A percentile compares a stretch with the other conserved stretches of the same genome.
phyloP scores from a whole-genome alignment of 1,284 basidiomycete genomes.

The Amylostereum areolatum region DNA sequence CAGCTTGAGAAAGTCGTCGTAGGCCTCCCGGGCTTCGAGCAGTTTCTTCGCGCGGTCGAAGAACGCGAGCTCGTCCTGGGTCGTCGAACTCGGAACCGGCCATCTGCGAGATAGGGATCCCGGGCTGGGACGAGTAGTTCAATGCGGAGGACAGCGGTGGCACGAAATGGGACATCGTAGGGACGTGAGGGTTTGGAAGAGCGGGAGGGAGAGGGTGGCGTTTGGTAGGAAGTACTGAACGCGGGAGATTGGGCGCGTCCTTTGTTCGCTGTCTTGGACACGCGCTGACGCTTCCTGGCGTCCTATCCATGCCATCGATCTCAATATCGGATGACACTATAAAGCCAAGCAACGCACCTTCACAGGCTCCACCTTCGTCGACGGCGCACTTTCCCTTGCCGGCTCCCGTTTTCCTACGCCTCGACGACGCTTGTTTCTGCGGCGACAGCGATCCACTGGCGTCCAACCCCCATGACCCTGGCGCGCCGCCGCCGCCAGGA shows the following conservation, averaged over 20 bases:
- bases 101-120: conserved; percentile 7
- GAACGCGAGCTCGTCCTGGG: conserved; percentile 87
- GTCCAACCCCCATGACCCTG: too few relatives aligned
- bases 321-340: neutral
- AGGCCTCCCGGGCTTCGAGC: conserved; percentile 68
- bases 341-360: conserved; percentile 8
- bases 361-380: conserved; percentile 7
- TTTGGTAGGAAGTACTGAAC: conserved; percentile 10
- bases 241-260: conserved; percentile 13
- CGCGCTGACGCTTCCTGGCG: conserved; percentile 13
- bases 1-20: conserved; percentile 82
- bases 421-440: neutral
- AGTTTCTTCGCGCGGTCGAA: conserved; percentile 87
- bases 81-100: conserved; percentile 37
- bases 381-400: conserved; percentile 7
- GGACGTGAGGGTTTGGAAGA: conserved; percentile 29
- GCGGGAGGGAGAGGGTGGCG: conserved; percentile 27
- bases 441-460: too few relatives aligned
- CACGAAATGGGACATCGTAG: conserved; percentile 19
- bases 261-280: conserved; percentile 8
- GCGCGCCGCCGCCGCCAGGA: too few relatives aligned
- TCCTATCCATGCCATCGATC: conserved; percentile 4
- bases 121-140: conserved; percentile 15
- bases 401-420: conserved; percentile 9
- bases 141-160: conserved; percentile 2